Conservation (phyloP, 306 rosid species). For the Luffa aegyptiaca region DNA sequence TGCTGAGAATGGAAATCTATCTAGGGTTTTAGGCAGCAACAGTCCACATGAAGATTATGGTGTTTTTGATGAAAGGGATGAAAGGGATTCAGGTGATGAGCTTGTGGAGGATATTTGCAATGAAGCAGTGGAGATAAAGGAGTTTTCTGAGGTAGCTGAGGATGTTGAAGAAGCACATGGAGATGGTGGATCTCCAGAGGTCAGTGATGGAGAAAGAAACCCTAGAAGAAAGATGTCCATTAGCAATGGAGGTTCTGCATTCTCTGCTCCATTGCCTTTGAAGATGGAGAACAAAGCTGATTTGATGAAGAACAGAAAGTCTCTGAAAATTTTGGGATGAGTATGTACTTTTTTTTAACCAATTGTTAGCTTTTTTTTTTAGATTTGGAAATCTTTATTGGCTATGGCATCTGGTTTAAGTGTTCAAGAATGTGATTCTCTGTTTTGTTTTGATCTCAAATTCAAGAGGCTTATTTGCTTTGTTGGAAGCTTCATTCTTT, state of each 20-base stretch:
- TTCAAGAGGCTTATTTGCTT: neutral
- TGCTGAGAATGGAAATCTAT: constrained; percentile 49
- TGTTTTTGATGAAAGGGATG: constrained; percentile 42
- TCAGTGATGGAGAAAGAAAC: constrained; percentile 45
- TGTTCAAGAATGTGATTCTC: neutral
- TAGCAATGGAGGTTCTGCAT: constrained; percentile 29
- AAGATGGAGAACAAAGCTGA: constrained; percentile 71
- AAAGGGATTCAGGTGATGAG: constrained; percentile 57
- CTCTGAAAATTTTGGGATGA: constrained; percentile 35
- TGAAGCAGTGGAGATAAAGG: constrained; percentile 41
- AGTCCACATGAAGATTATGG: constrained; percentile 31
- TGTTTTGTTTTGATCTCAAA: neutral
- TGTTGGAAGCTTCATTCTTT: neutral
- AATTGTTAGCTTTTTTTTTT: neutral
- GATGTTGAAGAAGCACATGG: constrained; percentile 28
- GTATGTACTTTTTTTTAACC: neutral
- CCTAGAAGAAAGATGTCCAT: constrained; percentile 15
- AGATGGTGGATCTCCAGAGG: constrained; percentile 17
- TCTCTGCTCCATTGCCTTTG: constrained; percentile 70
- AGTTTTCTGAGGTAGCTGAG: constrained; percentile 33
- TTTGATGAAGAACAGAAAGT: constrained; percentile 31
- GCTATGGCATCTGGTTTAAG: neutral
- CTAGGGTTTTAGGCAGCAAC: constrained; percentile 27
- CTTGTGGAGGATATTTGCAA: constrained; percentile 24
- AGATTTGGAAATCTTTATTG: neutral